Evolutionary conservation across 1,284 basidiomycete species (phyloP).

Genomic region (Pseudozyma sp.): DNA sequence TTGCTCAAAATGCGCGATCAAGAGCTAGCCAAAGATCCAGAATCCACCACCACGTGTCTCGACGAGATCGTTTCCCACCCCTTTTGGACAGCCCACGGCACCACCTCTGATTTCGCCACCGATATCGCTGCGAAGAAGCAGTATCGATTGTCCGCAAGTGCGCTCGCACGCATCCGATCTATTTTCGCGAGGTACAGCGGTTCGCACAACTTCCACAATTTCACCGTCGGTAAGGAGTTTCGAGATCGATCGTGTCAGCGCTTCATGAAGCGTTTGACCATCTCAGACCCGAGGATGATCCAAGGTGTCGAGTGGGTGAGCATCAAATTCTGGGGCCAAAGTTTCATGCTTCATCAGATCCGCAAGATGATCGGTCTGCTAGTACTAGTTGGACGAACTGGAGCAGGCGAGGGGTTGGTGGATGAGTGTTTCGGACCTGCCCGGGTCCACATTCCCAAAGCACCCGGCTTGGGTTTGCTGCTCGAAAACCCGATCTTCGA

Average conservation of each 20-base stretch:
- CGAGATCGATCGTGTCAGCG: conserved; percentile 83
- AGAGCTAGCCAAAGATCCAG: conserved; percentile 13
- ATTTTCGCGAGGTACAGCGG: conserved; percentile 57
- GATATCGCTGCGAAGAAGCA: conserved; percentile 61
- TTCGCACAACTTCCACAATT: conserved; percentile 89
- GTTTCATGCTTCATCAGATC: conserved; percentile 97
- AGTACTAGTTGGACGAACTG: conserved; percentile 73
- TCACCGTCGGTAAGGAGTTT: conserved; percentile 88
- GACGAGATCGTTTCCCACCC: conserved; percentile 56
- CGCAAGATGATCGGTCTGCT: conserved; percentile 96
- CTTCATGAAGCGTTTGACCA: conserved; percentile 69
- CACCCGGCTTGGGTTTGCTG: conserved; percentile 93
- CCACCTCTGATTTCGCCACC: conserved; percentile 40
- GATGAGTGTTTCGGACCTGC: conserved; percentile 75
- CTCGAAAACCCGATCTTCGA: conserved; percentile 90
- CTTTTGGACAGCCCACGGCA: conserved; percentile 61
- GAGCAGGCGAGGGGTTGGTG: conserved; percentile 56
- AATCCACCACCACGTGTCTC: conserved; percentile 9
- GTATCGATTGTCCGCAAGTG: conserved; percentile 48
- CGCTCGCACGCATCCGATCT: conserved; percentile 52
- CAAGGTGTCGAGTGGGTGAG: conserved; percentile 95
- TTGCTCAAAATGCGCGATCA: conserved; percentile 34
- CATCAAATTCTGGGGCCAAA: conserved; percentile 93
- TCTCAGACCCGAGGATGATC: conserved; percentile 74
- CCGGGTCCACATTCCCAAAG: conserved; percentile 91